Evolutionary conservation across 73 alveolate genomes (phyloP).

Genomic region (Symbiodinium natans): DNA sequence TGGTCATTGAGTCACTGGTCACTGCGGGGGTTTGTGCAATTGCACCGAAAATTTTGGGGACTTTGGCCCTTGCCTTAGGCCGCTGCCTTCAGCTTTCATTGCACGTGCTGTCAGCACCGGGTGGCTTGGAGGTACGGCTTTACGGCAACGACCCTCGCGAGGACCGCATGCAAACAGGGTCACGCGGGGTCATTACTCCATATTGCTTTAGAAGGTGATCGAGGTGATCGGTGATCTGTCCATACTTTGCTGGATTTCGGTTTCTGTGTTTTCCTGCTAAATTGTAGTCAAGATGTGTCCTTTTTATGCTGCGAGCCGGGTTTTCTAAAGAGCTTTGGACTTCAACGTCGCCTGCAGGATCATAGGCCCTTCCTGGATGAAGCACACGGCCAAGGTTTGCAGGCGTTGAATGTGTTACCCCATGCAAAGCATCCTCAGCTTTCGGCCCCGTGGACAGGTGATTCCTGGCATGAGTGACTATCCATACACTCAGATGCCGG

Average conservation of each 20-base stretch:
- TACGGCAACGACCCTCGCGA: conserved; percentile 87
- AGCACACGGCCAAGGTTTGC: conserved; percentile 32
- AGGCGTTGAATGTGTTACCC: not conserved
- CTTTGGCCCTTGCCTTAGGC: not conserved
- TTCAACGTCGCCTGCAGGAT: not conserved
- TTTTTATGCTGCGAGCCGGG: too few relatives aligned
- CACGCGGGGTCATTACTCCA: not conserved
- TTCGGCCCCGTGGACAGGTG: conserved; percentile 15
- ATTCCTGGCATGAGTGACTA: conserved; percentile 92
- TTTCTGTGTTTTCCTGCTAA: too few relatives aligned
- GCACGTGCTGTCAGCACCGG: not conserved
- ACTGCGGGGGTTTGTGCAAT: too few relatives aligned
- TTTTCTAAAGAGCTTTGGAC: too few relatives aligned
- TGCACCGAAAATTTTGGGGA: too few relatives aligned
- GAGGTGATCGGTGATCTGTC: too few relatives aligned
- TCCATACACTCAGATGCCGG: conserved; percentile 87
- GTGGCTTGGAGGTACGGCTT: conserved; percentile 58
- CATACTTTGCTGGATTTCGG: too few relatives aligned
- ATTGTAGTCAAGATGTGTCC: too few relatives aligned
- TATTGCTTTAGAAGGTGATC: not conserved
- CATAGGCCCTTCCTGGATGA: conserved; percentile 83
- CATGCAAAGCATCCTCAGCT: not conserved
- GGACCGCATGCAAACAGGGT: too few relatives aligned
- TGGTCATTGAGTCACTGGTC: too few relatives aligned
- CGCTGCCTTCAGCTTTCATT: not conserved